A percentile compares a stretch with the other conserved stretches of the same genome.
Conservation (phyloP, 169 alveolate species). For the Plasmodium knowlesi region DNA sequence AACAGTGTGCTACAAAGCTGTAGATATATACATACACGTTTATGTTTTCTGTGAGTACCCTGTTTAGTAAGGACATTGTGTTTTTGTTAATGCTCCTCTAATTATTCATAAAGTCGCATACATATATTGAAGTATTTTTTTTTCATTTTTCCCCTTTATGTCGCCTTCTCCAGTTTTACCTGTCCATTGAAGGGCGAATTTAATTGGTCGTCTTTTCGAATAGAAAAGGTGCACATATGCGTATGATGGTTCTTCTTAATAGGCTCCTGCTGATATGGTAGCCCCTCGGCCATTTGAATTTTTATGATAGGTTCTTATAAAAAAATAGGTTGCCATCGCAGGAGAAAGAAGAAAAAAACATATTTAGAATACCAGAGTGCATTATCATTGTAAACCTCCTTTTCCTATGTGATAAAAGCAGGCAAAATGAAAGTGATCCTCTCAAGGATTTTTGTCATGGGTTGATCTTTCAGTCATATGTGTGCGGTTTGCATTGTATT, state of each 20-base stretch:
- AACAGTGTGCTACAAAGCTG: not conserved
- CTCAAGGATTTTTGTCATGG: not conserved
- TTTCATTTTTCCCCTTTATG: not conserved
- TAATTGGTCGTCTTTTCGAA: not conserved
- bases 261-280: not conserved
- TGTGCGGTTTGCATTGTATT: not conserved
- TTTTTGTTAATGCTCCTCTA: not conserved
- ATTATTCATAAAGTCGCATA: not conserved
- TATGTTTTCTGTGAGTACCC: not conserved
- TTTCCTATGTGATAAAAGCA: not conserved
- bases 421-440: not conserved
- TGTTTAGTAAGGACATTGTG: not conserved
- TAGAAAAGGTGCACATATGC: not conserved
- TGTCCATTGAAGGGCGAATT: not conserved
- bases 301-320: not conserved
- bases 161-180: not conserved
- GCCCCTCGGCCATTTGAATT: not conserved
- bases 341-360: not conserved
- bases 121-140: not conserved
- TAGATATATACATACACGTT: not conserved
- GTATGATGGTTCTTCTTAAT: not conserved
- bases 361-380: not conserved
- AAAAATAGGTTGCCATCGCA: not conserved
- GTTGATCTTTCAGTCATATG: not conserved
- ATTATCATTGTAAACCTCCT: not conserved